phyloP scores from a whole-genome alignment of 2,329 filamentous ascomycete genomes.

The Colletotrichum truncatum region DNA sequence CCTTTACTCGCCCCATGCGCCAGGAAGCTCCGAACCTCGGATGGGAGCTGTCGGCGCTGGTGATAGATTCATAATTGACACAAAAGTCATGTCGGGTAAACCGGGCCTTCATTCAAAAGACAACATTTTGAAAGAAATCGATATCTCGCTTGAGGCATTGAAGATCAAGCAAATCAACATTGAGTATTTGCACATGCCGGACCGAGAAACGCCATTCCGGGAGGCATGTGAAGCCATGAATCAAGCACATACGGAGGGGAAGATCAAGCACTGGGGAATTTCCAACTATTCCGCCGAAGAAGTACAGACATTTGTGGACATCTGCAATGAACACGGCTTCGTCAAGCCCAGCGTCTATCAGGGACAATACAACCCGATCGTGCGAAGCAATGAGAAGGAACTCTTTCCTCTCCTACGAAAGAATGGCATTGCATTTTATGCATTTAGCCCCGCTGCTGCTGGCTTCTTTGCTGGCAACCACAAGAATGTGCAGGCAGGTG shows the following conservation, averaged over 20 bases:
- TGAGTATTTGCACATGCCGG: conserved; percentile 55
- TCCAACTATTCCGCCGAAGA: conserved; percentile 55
- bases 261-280: conserved; percentile 55
- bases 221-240: conserved; percentile 52
- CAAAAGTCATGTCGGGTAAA: conserved; percentile 41
- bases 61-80: conserved; percentile 43
- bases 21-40: conserved; percentile 39
- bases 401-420: conserved; percentile 52
- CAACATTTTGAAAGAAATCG: conserved; percentile 39
- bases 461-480: conserved; percentile 31
- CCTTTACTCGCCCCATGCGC: conserved; percentile 39
- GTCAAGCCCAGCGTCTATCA: conserved; percentile 56
- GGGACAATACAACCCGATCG: conserved; percentile 56
- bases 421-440: conserved; percentile 52
- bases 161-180: conserved; percentile 39
- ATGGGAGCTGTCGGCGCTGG: conserved; percentile 39
- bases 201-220: conserved; percentile 50
- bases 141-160: conserved; percentile 42
- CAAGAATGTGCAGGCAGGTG: conserved; percentile 30
- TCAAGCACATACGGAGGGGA: conserved; percentile 48
- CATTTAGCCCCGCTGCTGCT: conserved; percentile 49
- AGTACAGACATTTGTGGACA: conserved; percentile 50
- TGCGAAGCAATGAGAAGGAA: conserved; percentile 49
- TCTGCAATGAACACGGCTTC: conserved; percentile 51
- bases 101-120: conserved; percentile 39